phyloP scores from a whole-genome alignment of 192 early-diverging fungal genomes.

The Podila clonocystis region DNA sequence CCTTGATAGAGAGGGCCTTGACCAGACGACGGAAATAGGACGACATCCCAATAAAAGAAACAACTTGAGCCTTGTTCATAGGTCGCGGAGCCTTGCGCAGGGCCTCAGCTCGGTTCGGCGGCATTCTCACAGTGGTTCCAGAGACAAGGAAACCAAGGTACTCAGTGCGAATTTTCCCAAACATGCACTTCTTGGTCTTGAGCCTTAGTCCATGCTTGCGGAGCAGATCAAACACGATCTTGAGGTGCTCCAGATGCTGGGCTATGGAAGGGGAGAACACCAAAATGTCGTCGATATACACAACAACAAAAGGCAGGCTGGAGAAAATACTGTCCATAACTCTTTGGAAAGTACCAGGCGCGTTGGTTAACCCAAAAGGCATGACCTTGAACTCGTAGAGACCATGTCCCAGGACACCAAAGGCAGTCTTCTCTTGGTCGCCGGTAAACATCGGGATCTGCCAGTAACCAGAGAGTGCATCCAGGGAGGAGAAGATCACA shows the following conservation, averaged over 20 bases:
- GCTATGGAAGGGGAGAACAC: constrained; percentile 33
- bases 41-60: no score
- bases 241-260: constrained; percentile 16
- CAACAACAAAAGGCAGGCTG: background rate
- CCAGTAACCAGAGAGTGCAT: constrained; percentile 25
- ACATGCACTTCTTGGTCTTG: background rate
- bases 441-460: constrained; percentile 4
- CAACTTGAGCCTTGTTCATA: no score
- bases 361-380: constrained; percentile 46
- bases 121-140: no score
- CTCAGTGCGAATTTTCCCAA: background rate
- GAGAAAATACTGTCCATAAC: constrained; percentile 4
- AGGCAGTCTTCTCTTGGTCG: constrained; percentile 22
- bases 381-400: constrained; percentile 19
- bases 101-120: no score
- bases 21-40: no score
- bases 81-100: no score
- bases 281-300: constrained; percentile 50
- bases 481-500: constrained; percentile 26
- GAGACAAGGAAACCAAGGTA: background rate
- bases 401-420: constrained; percentile 11
- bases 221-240: background rate
- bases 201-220: background rate
- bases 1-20: no score
- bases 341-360: constrained; percentile 18